A percentile compares a stretch with the other conserved stretches of the same genome.
Evolutionary conservation across 1,284 basidiomycete species (phyloP).

Genomic region (Moniliella sp.): DNA sequence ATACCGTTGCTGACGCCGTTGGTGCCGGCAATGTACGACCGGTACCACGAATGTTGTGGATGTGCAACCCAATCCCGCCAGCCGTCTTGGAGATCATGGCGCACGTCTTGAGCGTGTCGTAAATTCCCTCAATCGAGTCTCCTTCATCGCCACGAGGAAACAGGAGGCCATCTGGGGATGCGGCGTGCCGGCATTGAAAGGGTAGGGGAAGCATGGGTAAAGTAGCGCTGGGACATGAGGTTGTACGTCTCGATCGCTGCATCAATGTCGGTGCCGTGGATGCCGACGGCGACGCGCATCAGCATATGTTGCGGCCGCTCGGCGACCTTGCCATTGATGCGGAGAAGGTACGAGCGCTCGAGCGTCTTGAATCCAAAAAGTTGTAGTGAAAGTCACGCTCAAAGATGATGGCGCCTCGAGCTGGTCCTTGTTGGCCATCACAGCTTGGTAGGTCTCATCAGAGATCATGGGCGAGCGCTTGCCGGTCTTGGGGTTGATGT

Average conservation of each 20-base stretch:
- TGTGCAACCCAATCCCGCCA: slow-evolving; percentile 85
- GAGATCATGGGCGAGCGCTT: slow-evolving; percentile 70
- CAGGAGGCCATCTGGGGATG: slow-evolving; percentile 85
- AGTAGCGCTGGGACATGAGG: slow-evolving; percentile 66
- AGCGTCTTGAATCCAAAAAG: slow-evolving; percentile 95
- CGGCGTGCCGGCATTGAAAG: slow-evolving; percentile 97
- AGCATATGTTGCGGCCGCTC: slow-evolving; percentile 97
- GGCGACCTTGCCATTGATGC: slow-evolving; percentile 78
- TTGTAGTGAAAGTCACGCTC: slow-evolving; percentile 85
- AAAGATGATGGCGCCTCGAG: slow-evolving; percentile 93
- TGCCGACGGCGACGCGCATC: slow-evolving; percentile 96
- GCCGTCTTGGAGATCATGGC: slow-evolving; percentile 99
- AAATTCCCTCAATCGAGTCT: slow-evolving; percentile 99
- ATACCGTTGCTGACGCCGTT: slow-evolving; percentile 98
- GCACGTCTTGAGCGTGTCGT: slow-evolving; percentile 91
- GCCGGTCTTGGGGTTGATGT: slow-evolving; percentile 87
- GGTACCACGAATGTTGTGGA: slow-evolving; percentile 89
- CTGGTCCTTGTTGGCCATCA: slow-evolving; percentile 58
- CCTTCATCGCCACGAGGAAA: slow-evolving; percentile 94
- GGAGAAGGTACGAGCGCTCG: slow-evolving; percentile 86
- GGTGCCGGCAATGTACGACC: slow-evolving; percentile 70
- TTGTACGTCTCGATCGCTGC: slow-evolving; percentile 60
- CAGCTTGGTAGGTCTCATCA: slow-evolving; percentile 59
- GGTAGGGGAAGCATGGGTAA: slow-evolving; percentile 92
- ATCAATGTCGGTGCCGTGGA: slow-evolving; percentile 75